A percentile compares a stretch with the other conserved stretches of the same genome.
phyloP scores from a whole-genome alignment of 495 filamentous ascomycete species.

The Trichoderma gamsii region DNA sequence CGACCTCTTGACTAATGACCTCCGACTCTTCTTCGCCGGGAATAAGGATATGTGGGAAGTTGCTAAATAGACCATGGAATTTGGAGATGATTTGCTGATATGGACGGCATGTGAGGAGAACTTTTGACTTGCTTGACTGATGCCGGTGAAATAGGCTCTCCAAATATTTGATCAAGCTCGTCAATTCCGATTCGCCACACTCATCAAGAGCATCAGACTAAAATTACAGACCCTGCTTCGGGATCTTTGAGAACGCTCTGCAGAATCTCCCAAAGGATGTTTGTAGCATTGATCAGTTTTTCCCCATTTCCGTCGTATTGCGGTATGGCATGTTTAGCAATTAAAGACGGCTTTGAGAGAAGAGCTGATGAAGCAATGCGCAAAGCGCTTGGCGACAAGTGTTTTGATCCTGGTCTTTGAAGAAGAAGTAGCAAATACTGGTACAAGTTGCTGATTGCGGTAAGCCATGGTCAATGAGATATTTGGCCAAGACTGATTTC shows the following conservation, averaged over 20 bases:
- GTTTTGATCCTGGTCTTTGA: conserved; percentile 27
- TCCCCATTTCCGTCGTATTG: conserved; percentile 3
- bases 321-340: conserved; percentile 14
- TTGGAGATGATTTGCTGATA: too few relatives aligned
- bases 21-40: too few relatives aligned
- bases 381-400: conserved; percentile 25
- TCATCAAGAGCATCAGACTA: conserved; percentile 32
- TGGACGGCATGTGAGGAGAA: conserved; percentile 23
- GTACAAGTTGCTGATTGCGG: neutral
- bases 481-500: conserved; percentile 41
- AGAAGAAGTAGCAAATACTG: conserved; percentile 31
- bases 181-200: neutral
- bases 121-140: neutral
- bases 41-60: too few relatives aligned
- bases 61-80: too few relatives aligned
- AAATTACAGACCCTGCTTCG: conserved; percentile 34
- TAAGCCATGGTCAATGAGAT: conserved; percentile 27
- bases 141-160: neutral
- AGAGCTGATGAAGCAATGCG: conserved; percentile 30
- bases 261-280: conserved; percentile 37
- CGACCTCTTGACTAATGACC: too few relatives aligned
- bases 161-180: neutral
- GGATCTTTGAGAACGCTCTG: conserved; percentile 26
- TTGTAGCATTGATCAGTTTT: conserved; percentile 14
- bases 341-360: conserved; percentile 19